Evolutionary conservation across 2,329 filamentous ascomycete genomes (phyloP).

Genomic region (Emericellopsis cladophorae): DNA sequence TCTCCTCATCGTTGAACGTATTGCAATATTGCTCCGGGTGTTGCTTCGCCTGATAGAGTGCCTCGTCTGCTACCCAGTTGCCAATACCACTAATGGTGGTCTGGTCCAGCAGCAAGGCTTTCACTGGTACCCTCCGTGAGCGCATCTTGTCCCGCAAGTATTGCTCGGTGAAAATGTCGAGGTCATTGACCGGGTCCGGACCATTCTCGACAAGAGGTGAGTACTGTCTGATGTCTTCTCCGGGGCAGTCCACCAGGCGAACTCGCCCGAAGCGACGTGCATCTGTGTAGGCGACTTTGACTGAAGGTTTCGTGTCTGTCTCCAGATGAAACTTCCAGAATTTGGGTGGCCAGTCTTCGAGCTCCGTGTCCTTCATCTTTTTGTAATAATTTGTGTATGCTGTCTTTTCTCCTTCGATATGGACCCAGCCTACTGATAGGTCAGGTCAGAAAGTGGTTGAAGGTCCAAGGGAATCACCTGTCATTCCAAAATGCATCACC

Average conservation of each 20-base stretch:
- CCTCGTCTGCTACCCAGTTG: slow-evolving; percentile 95
- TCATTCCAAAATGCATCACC: slow-evolving; percentile 79
- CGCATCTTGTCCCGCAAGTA: slow-evolving; percentile 63
- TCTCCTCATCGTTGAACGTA: slow-evolving; percentile 59
- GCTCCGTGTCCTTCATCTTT: slow-evolving; percentile 46
- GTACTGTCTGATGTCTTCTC: slow-evolving; percentile 58
- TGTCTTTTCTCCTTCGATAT: slow-evolving; percentile 67
- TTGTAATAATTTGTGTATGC: slow-evolving; percentile 77
- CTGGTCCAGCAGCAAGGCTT: slow-evolving; percentile 81
- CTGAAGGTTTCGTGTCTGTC: slow-evolving; percentile 37
- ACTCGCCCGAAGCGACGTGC: slow-evolving; percentile 67
- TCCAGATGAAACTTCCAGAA: slow-evolving; percentile 79
- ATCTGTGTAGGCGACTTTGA: slow-evolving; percentile 72
- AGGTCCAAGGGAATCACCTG: slow-evolving; percentile 23
- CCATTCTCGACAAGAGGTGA: slow-evolving; percentile 84
- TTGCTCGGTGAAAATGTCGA: slow-evolving; percentile 59
- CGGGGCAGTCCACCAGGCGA: slow-evolving; percentile 70
- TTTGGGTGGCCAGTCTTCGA: slow-evolving; percentile 69
- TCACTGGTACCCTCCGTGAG: slow-evolving; percentile 73
- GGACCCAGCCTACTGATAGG: slow-evolving; percentile 55
- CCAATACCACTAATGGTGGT: slow-evolving; percentile 82
- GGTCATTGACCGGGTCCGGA: slow-evolving; percentile 80
- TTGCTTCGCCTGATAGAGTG: slow-evolving; percentile 76
- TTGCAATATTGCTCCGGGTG: slow-evolving; percentile 92
- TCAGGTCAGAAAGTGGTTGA: neutral